Conservation (phyloP, 2,329 filamentous ascomycete genomes). For the Fusarium fujikuroi region DNA sequence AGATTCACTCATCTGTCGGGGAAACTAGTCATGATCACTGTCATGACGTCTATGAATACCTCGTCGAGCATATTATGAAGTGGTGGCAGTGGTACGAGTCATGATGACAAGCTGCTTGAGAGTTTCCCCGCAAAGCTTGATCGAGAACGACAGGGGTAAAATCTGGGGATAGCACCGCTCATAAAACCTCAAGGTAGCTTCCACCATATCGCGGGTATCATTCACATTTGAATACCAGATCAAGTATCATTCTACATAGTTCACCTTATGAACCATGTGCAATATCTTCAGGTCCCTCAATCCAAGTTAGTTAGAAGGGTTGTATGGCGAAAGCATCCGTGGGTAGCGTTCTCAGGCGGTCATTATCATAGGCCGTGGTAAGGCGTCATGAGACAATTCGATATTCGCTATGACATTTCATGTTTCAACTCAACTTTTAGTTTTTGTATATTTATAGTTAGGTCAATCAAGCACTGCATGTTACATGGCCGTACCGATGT, state of each 20-base stretch:
- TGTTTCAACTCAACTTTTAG: not conserved
- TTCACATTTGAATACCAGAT: not conserved
- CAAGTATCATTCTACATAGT: not conserved
- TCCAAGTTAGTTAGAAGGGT: not conserved
- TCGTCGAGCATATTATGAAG: not conserved
- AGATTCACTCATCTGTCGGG: not conserved
- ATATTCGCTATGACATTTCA: not conserved
- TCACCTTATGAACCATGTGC: not conserved
- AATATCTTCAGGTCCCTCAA: not conserved
- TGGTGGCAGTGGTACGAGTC: not conserved
- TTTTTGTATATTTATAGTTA: not conserved
- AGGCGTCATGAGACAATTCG: not conserved
- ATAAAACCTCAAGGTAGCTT: not conserved
- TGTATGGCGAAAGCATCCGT: not conserved
- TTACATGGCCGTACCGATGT: not conserved
- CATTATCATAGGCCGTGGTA: not conserved
- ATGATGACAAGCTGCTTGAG: not conserved
- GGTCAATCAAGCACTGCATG: not conserved
- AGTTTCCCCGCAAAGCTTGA: conserved; percentile 23
- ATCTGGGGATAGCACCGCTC: conserved; percentile 5
- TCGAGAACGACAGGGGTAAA: conserved; percentile 15
- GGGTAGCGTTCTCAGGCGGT: not conserved
- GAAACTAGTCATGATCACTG: not conserved
- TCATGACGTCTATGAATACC: too few species aligned
- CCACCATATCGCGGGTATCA: not conserved